A percentile compares a stretch with the other conserved stretches of the same genome.
phyloP scores from a whole-genome alignment of 345 rosid species.

The Anacardium occidentale region DNA sequence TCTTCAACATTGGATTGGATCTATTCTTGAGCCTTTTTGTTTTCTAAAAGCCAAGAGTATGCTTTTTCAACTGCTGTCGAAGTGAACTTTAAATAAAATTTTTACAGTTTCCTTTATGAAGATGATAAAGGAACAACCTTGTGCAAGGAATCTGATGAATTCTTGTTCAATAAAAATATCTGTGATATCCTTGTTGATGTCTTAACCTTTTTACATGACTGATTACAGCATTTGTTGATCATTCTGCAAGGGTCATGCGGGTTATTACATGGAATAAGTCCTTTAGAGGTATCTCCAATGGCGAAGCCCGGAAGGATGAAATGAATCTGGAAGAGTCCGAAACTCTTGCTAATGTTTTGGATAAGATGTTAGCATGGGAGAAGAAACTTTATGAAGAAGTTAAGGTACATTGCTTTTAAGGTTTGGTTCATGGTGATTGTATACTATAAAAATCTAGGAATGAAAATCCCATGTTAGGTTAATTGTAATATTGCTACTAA shows the following conservation, averaged over 20 bases:
- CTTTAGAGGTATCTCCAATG: slow-evolving; percentile 52
- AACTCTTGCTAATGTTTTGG: slow-evolving; percentile 89
- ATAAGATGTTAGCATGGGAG: slow-evolving; percentile 95
- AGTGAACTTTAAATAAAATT: neutral
- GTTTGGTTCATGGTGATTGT: neutral
- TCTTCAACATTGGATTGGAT: slow-evolving; percentile 26
- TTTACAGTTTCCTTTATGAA: slow-evolving; percentile 1
- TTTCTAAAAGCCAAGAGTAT: slow-evolving; percentile 19
- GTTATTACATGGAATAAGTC: slow-evolving; percentile 96
- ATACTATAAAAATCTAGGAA: neutral
- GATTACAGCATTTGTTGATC: slow-evolving; percentile 77
- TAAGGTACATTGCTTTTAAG: slow-evolving; percentile 46
- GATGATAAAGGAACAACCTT: neutral
- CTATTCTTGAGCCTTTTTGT: slow-evolving; percentile 21
- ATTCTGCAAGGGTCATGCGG: slow-evolving; percentile 90
- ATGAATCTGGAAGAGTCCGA: slow-evolving; percentile 69
- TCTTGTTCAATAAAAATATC: too few relatives aligned
- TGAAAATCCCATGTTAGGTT: neutral
- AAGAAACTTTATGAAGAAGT: slow-evolving; percentile 97
- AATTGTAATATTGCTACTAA: neutral
- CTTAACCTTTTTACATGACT: neutral
- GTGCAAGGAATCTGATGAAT: neutral
- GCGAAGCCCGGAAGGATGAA: slow-evolving; percentile 66
- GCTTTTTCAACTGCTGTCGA: neutral
- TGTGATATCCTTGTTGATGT: too few relatives aligned